These are phyloP conservation scores for Vigna angularis DNA, from an alignment of 306 rosid genomes.

Conservation along the genomic window DNA sequence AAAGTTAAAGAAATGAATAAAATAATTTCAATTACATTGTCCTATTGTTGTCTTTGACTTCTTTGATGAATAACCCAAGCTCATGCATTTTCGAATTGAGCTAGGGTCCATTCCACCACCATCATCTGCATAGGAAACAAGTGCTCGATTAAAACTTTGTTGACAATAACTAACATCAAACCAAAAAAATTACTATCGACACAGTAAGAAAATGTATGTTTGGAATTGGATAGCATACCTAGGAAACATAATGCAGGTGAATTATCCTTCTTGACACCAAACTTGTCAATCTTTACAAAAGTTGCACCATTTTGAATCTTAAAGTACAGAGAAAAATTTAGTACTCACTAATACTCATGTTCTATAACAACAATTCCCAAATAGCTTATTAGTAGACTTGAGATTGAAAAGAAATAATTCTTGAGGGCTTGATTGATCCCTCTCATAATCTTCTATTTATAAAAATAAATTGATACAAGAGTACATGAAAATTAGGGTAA, in stretches of 20 bases:
- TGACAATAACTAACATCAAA: constrained; percentile 19
- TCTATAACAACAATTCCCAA: constrained; percentile 18
- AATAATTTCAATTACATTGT: constrained; percentile 64
- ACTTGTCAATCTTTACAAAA: constrained; percentile 79
- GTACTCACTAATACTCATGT: constrained; percentile 38
- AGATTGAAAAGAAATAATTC: too few species aligned
- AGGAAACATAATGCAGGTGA: constrained; percentile 85
- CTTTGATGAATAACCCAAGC: constrained; percentile 96
- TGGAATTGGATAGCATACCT: constrained; percentile 55
- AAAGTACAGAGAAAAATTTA: constrained; percentile 32
- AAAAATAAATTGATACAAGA: too few species aligned
- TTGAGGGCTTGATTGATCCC: too few species aligned
- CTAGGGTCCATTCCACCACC: constrained; percentile 96
- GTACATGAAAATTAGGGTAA: too few species aligned
- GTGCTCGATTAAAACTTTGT: constrained; percentile 11
- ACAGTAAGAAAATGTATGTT: constrained; percentile 22
- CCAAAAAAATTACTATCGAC: constrained; percentile 31
- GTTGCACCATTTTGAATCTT: constrained; percentile 93
- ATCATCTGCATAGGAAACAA: constrained; percentile 71
- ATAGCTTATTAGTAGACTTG: constrained; percentile 11
- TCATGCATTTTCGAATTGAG: constrained; percentile 86
- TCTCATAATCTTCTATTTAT: too few species aligned
- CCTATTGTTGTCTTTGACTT: constrained; percentile 92
- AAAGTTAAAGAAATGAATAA: constrained; percentile 28
- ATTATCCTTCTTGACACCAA: constrained; percentile 75